Percentiles rank a stretch among this genome's conserved stretches.
Conservation (phyloP, 23 red algal species). For the Gracilaria domingensis region DNA sequence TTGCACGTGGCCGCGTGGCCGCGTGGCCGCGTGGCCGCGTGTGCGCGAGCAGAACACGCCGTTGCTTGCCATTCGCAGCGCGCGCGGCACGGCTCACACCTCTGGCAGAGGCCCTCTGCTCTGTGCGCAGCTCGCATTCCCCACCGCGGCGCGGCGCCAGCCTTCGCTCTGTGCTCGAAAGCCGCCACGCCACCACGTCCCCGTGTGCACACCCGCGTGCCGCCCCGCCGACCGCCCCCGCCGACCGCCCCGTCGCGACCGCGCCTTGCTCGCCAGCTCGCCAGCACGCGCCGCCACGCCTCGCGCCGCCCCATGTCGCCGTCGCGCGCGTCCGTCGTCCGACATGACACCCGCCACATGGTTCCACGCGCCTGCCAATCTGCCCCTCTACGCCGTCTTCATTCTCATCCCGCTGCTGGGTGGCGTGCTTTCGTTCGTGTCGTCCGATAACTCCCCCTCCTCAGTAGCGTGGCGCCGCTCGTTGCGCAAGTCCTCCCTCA, state of each 20-base stretch:
- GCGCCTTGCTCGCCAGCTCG: no score
- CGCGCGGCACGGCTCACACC: no score
- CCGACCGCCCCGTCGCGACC: no score
- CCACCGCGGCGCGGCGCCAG: no score
- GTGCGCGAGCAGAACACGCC: no score
- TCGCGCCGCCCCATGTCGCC: not conserved
- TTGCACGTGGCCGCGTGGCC: no score
- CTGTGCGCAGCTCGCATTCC: no score
- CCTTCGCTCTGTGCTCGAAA: no score
- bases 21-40: no score
- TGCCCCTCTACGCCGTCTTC: slow-evolving; percentile 32
- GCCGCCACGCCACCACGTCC: not conserved
- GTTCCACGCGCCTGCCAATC: not conserved
- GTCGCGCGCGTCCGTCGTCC: not conserved
- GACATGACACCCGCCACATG: not conserved
- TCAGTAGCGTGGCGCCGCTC: slow-evolving; percentile 38
- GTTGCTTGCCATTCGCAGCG: no score
- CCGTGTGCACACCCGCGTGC: not conserved
- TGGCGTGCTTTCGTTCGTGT: slow-evolving; percentile 49
- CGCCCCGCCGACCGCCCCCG: not conserved
- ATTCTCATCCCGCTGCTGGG: slow-evolving; percentile 58
- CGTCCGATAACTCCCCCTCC: slow-evolving; percentile 40
- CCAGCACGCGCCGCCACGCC: slow-evolving; percentile 3
- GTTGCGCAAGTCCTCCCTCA: slow-evolving; percentile 48
- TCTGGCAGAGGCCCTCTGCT: no score